phyloP scores from a whole-genome alignment of 768 basidiomycete genomes.

The Daedalea quercina region DNA sequence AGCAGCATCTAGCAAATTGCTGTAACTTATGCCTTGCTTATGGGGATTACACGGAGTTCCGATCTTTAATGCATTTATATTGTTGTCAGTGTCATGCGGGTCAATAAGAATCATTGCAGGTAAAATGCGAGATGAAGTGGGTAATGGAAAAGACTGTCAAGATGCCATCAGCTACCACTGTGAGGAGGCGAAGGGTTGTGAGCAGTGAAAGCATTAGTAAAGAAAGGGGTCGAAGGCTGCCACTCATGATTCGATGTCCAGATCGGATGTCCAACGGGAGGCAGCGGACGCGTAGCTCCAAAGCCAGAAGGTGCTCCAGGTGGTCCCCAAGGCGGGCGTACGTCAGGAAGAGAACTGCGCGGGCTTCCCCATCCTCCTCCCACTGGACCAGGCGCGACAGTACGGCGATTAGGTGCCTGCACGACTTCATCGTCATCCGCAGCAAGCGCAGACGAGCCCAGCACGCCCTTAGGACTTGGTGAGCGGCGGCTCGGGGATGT shows the following conservation, averaged over 20 bases:
- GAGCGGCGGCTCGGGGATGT: conserved; percentile 49
- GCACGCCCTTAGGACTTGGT: conserved; percentile 54
- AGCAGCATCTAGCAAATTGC: conserved; percentile 87
- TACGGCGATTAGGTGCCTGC: conserved; percentile 35
- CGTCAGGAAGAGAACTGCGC: conserved; percentile 27
- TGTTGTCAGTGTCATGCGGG: conserved; percentile 22
- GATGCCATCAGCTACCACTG: conserved; percentile 23
- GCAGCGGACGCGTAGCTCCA: conserved; percentile 14
- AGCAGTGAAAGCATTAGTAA: conserved; percentile 39
- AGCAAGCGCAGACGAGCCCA: conserved; percentile 73
- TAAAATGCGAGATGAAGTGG: conserved; percentile 17
- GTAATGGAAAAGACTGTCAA: conserved; percentile 15
- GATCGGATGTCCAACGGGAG: conserved; percentile 22
- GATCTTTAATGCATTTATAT: conserved; percentile 17
- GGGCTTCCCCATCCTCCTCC: conserved; percentile 42
- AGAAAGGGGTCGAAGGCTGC: conserved; percentile 43
- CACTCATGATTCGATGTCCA: conserved; percentile 35
- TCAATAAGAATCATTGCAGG: conserved; percentile 22
- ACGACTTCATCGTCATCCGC: conserved; percentile 81
- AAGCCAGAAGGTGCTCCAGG: conserved; percentile 25
- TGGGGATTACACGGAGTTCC: conserved; percentile 4
- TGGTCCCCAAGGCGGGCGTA: conserved; percentile 42
- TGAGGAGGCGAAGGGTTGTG: conserved; percentile 44
- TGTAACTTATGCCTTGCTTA: conserved; percentile 33
- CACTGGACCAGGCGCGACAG: conserved; percentile 30